phyloP scores from a whole-genome alignment of 441 rosid species.

The Eutrema salsugineum region DNA sequence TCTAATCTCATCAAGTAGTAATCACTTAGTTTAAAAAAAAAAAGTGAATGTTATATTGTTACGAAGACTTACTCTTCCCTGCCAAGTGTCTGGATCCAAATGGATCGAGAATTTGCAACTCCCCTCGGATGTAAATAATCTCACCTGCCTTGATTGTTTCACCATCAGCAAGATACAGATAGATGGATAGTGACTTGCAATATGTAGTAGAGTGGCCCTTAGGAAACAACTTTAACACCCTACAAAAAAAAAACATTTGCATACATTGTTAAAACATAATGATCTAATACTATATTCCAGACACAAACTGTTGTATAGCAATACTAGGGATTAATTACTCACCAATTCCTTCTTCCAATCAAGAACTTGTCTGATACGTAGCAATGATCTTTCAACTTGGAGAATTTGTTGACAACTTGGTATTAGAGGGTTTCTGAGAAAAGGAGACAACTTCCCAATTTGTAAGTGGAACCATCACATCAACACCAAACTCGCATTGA shows the following conservation, averaged over 20 bases:
- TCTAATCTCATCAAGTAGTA: neutral
- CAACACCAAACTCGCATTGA: conserved; percentile 25
- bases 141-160: neutral
- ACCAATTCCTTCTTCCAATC: conserved; percentile 2
- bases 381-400: neutral
- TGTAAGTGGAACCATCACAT: neutral
- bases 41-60: neutral
- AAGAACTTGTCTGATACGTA: neutral
- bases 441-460: conserved; percentile 9
- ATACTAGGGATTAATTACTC: neutral
- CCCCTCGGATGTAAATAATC: neutral
- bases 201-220: neutral
- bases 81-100: neutral
- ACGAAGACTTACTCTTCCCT: neutral
- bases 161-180: neutral
- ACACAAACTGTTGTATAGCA: neutral
- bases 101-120: neutral
- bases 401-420: neutral
- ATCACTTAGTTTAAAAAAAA: neutral
- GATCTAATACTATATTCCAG: neutral
- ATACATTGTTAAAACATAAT: neutral
- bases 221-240: neutral
- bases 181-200: neutral
- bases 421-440: neutral
- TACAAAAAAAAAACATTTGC: neutral